Conservation (phyloP, 345 rosid species). For the Eucalyptus guilfoylei region DNA sequence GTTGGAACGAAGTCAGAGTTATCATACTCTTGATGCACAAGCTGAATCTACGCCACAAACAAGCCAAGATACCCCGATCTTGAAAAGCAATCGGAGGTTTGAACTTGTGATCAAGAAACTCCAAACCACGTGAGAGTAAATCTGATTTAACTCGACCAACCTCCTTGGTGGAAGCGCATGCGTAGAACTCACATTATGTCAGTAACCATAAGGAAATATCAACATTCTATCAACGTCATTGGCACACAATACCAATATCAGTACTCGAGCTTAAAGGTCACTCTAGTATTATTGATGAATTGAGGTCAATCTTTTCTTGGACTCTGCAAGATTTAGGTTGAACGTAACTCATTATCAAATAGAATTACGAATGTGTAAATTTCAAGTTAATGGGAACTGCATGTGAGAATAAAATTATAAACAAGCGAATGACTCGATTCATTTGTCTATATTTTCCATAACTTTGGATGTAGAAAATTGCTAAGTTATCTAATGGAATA, state of each 20-base stretch:
- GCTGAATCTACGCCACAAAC: background rate
- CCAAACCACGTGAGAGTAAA: background rate
- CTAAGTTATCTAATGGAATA: background rate
- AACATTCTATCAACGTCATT: background rate
- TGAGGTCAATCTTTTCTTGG: background rate
- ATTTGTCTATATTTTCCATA: background rate
- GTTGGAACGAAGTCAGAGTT: background rate
- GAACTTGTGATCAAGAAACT: background rate
- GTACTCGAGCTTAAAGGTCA: background rate
- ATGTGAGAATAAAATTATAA: background rate
- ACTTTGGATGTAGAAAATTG: background rate
- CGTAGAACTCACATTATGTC: background rate
- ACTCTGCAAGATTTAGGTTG: background rate
- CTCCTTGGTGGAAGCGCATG: background rate
- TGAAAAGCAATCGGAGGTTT: background rate
- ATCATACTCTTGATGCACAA: background rate
- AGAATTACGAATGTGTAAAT: background rate
- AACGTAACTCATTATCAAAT: background rate
- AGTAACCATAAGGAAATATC: background rate
- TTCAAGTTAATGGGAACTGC: background rate
- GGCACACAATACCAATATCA: background rate
- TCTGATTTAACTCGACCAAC: background rate
- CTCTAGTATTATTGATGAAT: background rate
- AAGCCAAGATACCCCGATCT: background rate
- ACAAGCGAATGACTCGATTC: background rate